Percentiles rank a stretch among this genome's conserved stretches.
These are phyloP conservation scores for Geosmithia flava DNA, from an alignment of 2,329 filamentous ascomycete genomes.

Conservation along the genomic window DNA sequence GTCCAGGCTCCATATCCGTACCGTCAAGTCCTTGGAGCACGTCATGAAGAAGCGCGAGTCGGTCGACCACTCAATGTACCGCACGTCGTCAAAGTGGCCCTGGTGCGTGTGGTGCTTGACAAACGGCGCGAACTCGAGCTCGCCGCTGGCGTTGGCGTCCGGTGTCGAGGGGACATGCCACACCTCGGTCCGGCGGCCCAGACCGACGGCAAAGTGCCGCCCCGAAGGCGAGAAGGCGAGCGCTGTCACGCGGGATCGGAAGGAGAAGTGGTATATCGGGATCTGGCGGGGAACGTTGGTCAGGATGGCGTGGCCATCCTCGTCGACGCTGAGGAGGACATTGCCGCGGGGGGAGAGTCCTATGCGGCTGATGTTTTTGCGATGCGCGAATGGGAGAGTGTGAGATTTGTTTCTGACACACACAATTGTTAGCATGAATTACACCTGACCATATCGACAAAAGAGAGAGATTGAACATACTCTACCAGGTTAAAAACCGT, in stretches of 20 bases:
- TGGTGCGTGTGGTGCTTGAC: constrained; percentile 75
- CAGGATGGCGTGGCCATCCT: constrained; percentile 86
- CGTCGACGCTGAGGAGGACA: constrained; percentile 82
- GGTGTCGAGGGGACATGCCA: constrained; percentile 94
- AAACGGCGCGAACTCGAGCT: constrained; percentile 91
- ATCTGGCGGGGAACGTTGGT: constrained; percentile 82
- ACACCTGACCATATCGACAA: background rate
- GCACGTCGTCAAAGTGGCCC: constrained; percentile 79
- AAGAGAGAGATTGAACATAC: constrained; percentile 29
- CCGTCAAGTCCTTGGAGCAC: constrained; percentile 82
- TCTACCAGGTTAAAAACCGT: constrained; percentile 94
- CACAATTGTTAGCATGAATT: constrained; percentile 16
- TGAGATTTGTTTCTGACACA: constrained; percentile 65
- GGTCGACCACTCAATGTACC: constrained; percentile 85
- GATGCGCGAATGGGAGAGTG: constrained; percentile 81
- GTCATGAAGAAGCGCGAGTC: constrained; percentile 94
- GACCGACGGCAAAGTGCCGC: constrained; percentile 76
- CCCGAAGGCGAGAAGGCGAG: constrained; percentile 88
- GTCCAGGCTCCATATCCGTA: constrained; percentile 88
- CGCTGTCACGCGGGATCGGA: constrained; percentile 69
- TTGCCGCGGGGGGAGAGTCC: constrained; percentile 86
- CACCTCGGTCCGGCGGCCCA: constrained; percentile 81
- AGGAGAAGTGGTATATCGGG: constrained; percentile 89
- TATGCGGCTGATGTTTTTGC: constrained; percentile 81
- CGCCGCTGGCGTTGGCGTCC: constrained; percentile 63